Evolutionary conservation across 257 asterid species (phyloP), one percentile per base, ranked within the genome.

Genomic region (Forsythia viridissima): DNA sequence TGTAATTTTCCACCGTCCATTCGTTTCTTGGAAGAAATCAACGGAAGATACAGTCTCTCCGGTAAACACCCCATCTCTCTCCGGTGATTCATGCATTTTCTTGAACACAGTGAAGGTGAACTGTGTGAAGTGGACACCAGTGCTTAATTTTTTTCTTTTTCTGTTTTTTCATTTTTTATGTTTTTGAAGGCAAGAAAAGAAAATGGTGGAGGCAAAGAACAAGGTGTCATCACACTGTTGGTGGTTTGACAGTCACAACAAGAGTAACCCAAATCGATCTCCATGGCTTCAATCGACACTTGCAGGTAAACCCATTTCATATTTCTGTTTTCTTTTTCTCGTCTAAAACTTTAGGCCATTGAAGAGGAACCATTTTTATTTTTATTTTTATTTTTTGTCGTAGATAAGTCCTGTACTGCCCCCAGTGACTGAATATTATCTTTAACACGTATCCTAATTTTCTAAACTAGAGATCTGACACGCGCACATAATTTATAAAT

Each of bases 221-320:
- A 81, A 74, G 84, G 80, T 77, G 51, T 86, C 92, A 65, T 84
- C 97, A 55, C 88, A 83, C 75, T 88, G 90, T 87, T 95, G 99
- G 98, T 95, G 98, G 98, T 76, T 92, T 65, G 97, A 95, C 57
- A 86, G 88, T 71, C 92, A 86, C 82, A 86, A 70, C 59, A 83
- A 85, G 79, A 80, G 57, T 36, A 76, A 43, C 83, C 73, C 82
- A 4, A 88, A 78, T 76, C 88, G 97, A 11, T 89, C 97, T 34
- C 87, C 93, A 2, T 95, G 99, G 99, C 97, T 94, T 44, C 97
- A 86, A 80, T 88, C 95, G 30, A 86, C 98, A 3, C 91, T 94
- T 84, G 83, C 97, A 8, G 98, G 98, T 91, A 51, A 63, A 30
- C 12, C 5, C 66, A 52, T 10, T 2, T 79, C 38, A 30, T 46